These are phyloP conservation scores for Aspergillus aculeatinus DNA, from an alignment of 2,329 filamentous ascomycete genomes.

Conservation along the genomic window DNA sequence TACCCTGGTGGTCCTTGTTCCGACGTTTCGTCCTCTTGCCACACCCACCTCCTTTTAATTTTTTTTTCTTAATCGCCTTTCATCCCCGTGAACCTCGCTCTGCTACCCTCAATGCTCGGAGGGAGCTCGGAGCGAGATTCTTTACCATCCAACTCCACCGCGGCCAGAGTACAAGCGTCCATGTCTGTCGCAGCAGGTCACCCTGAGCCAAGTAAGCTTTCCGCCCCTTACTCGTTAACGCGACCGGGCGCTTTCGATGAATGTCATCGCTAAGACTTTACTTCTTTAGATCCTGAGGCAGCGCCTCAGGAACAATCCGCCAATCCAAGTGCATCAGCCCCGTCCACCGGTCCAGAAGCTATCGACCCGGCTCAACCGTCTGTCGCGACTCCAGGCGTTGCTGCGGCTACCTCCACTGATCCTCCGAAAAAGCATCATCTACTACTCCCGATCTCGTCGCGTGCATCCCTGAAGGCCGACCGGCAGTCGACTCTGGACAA, in stretches of 20 bases:
- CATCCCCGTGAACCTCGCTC: constrained; percentile 20
- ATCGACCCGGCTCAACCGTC: constrained; percentile 12
- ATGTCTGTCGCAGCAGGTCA: constrained; percentile 34
- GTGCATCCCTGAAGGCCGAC: constrained; percentile 40
- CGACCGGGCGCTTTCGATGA: constrained; percentile 1
- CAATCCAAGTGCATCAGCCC: constrained; percentile 23
- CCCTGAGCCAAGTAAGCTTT: constrained; percentile 30
- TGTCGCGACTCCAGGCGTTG: constrained; percentile 18
- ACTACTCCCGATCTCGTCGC: constrained; percentile 39
- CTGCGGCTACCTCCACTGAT: constrained; percentile 21
- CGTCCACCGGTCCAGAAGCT: constrained; percentile 20
- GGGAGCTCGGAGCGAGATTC: constrained; percentile 34
- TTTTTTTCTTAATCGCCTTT: constrained; percentile 3
- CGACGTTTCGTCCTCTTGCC: constrained; percentile 11
- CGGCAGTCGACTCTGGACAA: constrained; percentile 36
- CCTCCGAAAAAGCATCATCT: constrained; percentile 39
- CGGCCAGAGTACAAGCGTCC: constrained; percentile 31
- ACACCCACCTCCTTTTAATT: constrained; percentile 12
- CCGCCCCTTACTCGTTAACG: background rate
- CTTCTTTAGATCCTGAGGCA: constrained; percentile 27
- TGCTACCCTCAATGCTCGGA: constrained; percentile 36
- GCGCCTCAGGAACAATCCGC: constrained; percentile 23
- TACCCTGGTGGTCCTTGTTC: constrained; percentile 22
- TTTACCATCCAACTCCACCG: constrained; percentile 30
- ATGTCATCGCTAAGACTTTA: constrained; percentile 14